These are phyloP conservation scores for Pythium vanterpoolii DNA, from an alignment of 352 stramenopile species.

Conservation along the genomic window DNA sequence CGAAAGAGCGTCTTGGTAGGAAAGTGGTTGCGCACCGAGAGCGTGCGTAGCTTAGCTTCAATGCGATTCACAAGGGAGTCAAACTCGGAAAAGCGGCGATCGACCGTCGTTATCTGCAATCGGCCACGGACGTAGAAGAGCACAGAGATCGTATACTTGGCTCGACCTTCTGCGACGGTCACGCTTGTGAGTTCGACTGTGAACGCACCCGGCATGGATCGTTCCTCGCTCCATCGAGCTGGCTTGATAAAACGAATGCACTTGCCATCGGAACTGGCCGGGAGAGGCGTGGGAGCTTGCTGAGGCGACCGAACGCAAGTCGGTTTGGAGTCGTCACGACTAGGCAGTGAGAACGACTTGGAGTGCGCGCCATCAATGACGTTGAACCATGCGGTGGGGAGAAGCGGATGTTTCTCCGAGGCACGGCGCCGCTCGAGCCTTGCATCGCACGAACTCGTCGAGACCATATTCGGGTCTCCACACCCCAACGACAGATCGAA, in stretches of 20 bases:
- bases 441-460: constrained; percentile 74
- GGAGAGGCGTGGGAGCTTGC: not conserved
- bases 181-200: constrained; percentile 70
- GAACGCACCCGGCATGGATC: constrained; percentile 50
- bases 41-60: constrained; percentile 47
- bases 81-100: constrained; percentile 74
- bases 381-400: constrained; percentile 67
- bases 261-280: constrained; percentile 15
- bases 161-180: constrained; percentile 38
- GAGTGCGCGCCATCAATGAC: constrained; percentile 27
- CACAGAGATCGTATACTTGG: constrained; percentile 64
- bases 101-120: constrained; percentile 44
- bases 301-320: not conserved
- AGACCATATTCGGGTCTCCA: constrained; percentile 46
- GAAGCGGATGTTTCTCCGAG: constrained; percentile 28
- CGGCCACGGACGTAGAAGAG: constrained; percentile 40
- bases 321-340: constrained; percentile 21
- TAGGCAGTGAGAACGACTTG: constrained; percentile 39
- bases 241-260: constrained; percentile 67
- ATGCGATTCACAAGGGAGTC: constrained; percentile 46
- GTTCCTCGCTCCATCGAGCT: constrained; percentile 41
- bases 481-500: constrained; percentile 51
- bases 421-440: constrained; percentile 53
- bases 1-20: constrained; percentile 75
- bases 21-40: constrained; percentile 49